A percentile compares a stretch with the other conserved stretches of the same genome.
Conservation (phyloP, 768 basidiomycete species). For the Hydnomerulius pinastri region DNA sequence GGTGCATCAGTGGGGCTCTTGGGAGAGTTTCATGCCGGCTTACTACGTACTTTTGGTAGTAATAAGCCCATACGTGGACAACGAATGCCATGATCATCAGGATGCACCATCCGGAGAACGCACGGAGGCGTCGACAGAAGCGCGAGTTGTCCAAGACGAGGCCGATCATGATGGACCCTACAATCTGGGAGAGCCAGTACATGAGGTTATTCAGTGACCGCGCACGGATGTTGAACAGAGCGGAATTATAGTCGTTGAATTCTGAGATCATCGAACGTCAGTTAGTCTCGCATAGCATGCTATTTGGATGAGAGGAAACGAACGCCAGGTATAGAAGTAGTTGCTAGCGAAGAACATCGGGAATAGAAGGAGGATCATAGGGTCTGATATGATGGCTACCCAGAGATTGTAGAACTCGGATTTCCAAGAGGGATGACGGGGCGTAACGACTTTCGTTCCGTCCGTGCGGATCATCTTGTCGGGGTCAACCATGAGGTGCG, state of each 20-base stretch:
- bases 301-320: conserved; percentile 8
- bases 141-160: conserved; percentile 57
- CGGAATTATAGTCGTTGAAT: conserved; percentile 77
- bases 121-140: conserved; percentile 62
- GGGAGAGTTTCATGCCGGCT: not conserved
- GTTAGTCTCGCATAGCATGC: no score
- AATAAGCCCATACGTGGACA: conserved; percentile 74
- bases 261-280: conserved; percentile 39
- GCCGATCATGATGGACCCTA: conserved; percentile 71
- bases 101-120: conserved; percentile 65
- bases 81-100: conserved; percentile 63
- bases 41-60: conserved; percentile 61
- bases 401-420: conserved; percentile 71
- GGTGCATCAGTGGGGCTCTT: not conserved
- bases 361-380: conserved; percentile 70
- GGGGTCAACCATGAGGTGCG: conserved; percentile 70
- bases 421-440: conserved; percentile 73
- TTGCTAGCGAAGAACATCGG: conserved; percentile 84
- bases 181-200: conserved; percentile 79
- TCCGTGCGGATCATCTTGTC: conserved; percentile 72
- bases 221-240: conserved; percentile 73
- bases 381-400: conserved; percentile 64
- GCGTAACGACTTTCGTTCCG: conserved; percentile 63
- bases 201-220: conserved; percentile 74
- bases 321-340: conserved; percentile 85